phyloP scores from a whole-genome alignment of 305 asterid genomes.

The Fraxinus xanthoxyloides region DNA sequence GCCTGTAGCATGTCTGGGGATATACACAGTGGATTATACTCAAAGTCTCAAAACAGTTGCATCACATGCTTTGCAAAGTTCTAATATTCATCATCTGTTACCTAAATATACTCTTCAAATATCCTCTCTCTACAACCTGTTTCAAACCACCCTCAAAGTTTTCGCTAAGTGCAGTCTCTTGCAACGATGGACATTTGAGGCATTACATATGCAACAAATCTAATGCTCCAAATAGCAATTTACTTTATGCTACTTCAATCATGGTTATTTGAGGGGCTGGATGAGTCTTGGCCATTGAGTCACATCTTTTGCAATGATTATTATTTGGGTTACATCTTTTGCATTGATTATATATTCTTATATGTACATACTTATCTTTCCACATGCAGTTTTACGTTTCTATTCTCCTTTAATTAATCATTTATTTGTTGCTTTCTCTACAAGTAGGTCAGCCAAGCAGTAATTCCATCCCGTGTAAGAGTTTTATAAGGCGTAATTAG shows the following conservation, averaged over 20 bases:
- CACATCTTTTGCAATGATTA: not conserved
- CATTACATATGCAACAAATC: not conserved
- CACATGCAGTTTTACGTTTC: not conserved
- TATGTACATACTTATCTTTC: not conserved
- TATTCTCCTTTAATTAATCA: not conserved
- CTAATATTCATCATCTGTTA: not conserved
- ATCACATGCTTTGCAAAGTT: not conserved
- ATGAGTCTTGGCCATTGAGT: not conserved
- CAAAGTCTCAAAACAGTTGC: not conserved
- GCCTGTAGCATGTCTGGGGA: not conserved
- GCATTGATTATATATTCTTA: not conserved
- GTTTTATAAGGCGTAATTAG: not conserved
- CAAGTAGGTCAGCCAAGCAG: not conserved
- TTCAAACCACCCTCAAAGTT: not conserved
- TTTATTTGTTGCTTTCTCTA: not conserved
- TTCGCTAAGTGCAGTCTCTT: not conserved
- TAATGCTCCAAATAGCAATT: not conserved
- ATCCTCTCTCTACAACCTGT: not conserved
- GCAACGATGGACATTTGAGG: not conserved
- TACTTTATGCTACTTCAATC: not conserved
- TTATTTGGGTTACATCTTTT: not conserved
- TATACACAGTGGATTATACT: not conserved
- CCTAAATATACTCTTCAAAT: not conserved
- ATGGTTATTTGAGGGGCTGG: not conserved
- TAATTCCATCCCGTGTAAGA: not conserved